phyloP scores from a whole-genome alignment of 306 rosid species.

The Malus sieversii region DNA sequence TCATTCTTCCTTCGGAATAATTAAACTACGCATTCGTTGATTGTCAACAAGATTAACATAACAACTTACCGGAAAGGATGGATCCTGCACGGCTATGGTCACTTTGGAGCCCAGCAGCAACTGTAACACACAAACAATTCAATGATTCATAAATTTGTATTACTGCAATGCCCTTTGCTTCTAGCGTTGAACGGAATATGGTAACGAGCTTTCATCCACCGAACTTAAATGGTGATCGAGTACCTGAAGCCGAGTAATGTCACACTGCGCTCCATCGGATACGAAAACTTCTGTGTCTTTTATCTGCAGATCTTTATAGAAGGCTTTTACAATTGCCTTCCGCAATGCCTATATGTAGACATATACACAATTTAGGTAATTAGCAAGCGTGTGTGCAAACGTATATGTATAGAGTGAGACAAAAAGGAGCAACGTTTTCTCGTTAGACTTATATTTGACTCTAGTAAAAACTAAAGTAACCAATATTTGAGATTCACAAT shows the following conservation, averaged over 20 bases:
- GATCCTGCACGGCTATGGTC: slow-evolving; percentile 59
- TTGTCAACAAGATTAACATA: not conserved
- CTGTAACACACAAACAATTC: slow-evolving; percentile 20
- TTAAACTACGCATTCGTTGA: not conserved
- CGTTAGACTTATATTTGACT: not conserved
- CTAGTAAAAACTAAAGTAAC: not conserved
- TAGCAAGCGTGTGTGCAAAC: not conserved
- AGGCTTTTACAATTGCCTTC: slow-evolving; percentile 43
- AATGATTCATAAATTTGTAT: not conserved
- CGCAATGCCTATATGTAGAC: slow-evolving; percentile 38
- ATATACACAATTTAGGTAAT: not conserved
- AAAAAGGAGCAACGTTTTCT: not conserved
- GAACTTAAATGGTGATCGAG: not conserved
- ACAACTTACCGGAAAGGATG: slow-evolving; percentile 59
- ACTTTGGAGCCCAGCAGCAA: slow-evolving; percentile 58
- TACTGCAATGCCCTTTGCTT: not conserved
- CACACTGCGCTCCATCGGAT: slow-evolving; percentile 77
- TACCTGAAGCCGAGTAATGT: slow-evolving; percentile 79
- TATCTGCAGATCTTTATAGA: slow-evolving; percentile 42
- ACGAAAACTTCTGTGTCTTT: slow-evolving; percentile 54
- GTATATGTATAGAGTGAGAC: not conserved
- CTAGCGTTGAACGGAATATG: not conserved
- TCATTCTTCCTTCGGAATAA: not conserved
- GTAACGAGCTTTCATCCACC: not conserved
- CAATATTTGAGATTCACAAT: not conserved